Evolutionary conservation across 495 filamentous ascomycete genomes (phyloP), one percentile per base, ranked within the genome.

Genomic region (Cercophora sp.): DNA sequence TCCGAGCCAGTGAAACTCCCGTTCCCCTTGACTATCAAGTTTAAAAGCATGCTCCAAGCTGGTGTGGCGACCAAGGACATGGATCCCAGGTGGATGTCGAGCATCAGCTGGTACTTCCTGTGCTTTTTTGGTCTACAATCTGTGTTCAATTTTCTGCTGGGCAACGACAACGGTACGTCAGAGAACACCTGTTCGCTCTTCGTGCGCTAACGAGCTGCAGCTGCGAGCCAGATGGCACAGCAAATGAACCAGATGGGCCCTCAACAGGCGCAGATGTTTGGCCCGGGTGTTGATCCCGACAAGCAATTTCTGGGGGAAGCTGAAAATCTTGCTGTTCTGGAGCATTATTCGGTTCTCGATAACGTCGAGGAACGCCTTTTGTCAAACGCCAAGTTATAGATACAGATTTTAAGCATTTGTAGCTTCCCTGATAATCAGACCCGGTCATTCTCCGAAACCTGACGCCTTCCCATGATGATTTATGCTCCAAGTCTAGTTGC

Each of bases 21-120:
- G 3, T 98, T 98, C 73, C 94, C 93, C 1, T 77, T 98, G 48
- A 98, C 93, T 10, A 90, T 96, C 62, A 91, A 94, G 64, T 98
- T 98, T 77, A 98, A 98, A 77, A 91, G 88, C 48, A 98, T 98
- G 93, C 80, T 98, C 36, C 93, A 98, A 72, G 90, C 91, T 9
- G 93, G 94, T 56, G 90, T 98, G 25, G 88, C 86, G 49, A 98
- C 94, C 2, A 88, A 85, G 58, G 93, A 98, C 68, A 83, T 98
- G 72, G 94, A 97, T 68, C 93, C 96, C 8, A 75, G 89, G 70
- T 98, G 93, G 93, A 95, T 98, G 68, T 97, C 93, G 1, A 93
- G 88, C 63, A 83, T 98, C 61, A 96, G 91, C 40, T 97, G 91
- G 92, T 98, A 98, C 72, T 97, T 98, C 66, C 73, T 98, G 44